A percentile compares a stretch with the other conserved stretches of the same genome.
phyloP scores from a whole-genome alignment of 345 rosid genomes.

The Eutrema heterophyllum region DNA sequence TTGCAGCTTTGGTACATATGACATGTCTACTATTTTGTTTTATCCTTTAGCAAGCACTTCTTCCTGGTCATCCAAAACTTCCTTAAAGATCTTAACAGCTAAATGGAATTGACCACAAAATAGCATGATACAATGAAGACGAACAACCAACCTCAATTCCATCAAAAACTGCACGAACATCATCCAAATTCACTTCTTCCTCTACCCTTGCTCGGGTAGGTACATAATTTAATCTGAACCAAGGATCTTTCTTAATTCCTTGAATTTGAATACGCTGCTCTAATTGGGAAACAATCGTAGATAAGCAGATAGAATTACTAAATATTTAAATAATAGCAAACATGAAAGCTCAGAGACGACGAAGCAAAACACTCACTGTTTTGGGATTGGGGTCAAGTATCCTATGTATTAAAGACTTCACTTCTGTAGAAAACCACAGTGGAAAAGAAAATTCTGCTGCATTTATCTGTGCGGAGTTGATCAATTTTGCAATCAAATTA shows the following conservation, averaged over 20 bases:
- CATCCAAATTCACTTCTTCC: conserved; percentile 71
- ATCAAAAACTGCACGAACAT: conserved; percentile 70
- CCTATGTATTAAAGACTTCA: conserved; percentile 58
- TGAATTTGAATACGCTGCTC: conserved; percentile 75
- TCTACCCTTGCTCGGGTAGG: conserved; percentile 49
- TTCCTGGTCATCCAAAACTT: no score
- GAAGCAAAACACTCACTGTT: conserved; percentile 60
- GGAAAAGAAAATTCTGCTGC: conserved; percentile 81
- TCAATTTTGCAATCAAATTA: no score
- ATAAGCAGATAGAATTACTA: conserved; percentile 1
- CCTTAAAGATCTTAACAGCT: no score
- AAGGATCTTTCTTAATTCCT: conserved; percentile 52
- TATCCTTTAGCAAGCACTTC: no score
- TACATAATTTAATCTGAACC: conserved; percentile 62
- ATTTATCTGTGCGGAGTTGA: conserved; percentile 36
- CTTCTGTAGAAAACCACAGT: conserved; percentile 72
- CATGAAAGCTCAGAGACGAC: background rate
- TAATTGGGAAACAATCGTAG: conserved; percentile 22
- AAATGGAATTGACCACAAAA: background rate
- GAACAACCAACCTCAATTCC: conserved; percentile 67
- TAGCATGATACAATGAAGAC: background rate
- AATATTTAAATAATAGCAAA: conserved; percentile 3
- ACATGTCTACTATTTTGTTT: no score
- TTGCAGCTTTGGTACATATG: no score
- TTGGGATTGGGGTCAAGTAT: conserved; percentile 75